phyloP scores from a whole-genome alignment of 306 rosid genomes.

The Cucumis melo region DNA sequence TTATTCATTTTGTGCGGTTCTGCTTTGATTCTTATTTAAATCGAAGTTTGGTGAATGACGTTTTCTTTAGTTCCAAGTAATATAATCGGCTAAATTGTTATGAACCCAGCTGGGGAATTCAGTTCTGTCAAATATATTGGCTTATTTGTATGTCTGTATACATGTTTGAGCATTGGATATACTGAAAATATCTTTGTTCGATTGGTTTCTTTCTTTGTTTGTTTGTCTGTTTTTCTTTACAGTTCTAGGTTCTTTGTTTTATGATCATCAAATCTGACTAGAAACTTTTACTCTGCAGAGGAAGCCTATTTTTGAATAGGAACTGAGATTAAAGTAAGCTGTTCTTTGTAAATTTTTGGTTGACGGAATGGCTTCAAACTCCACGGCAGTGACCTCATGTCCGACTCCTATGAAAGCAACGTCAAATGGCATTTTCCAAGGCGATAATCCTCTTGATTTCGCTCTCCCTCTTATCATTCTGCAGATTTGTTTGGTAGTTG shows the following conservation, averaged over 20 bases:
- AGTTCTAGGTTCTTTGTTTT: background rate
- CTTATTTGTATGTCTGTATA: background rate
- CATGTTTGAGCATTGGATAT: background rate
- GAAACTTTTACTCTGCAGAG: background rate
- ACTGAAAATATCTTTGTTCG: background rate
- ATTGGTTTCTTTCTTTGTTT: background rate
- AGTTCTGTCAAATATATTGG: background rate
- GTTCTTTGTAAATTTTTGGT: constrained; percentile 1
- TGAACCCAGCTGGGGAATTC: background rate
- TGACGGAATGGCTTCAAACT: constrained; percentile 31
- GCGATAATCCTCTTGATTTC: constrained; percentile 71
- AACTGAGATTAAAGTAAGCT: constrained; percentile 9
- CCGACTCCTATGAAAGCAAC: constrained; percentile 55
- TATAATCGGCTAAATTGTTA: background rate
- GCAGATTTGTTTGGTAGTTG: constrained; percentile 35
- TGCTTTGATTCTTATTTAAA: background rate
- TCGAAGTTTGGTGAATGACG: background rate
- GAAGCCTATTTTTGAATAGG: constrained; percentile 10
- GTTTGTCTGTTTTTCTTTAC: background rate
- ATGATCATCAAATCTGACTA: background rate
- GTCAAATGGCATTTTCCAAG: constrained; percentile 71
- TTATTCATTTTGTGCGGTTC: background rate
- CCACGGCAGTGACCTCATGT: constrained; percentile 21
- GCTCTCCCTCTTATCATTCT: constrained; percentile 56
- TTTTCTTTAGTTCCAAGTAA: background rate